Conservation (phyloP, 2,329 filamentous ascomycete genomes). For the Phialophora verrucosa region DNA sequence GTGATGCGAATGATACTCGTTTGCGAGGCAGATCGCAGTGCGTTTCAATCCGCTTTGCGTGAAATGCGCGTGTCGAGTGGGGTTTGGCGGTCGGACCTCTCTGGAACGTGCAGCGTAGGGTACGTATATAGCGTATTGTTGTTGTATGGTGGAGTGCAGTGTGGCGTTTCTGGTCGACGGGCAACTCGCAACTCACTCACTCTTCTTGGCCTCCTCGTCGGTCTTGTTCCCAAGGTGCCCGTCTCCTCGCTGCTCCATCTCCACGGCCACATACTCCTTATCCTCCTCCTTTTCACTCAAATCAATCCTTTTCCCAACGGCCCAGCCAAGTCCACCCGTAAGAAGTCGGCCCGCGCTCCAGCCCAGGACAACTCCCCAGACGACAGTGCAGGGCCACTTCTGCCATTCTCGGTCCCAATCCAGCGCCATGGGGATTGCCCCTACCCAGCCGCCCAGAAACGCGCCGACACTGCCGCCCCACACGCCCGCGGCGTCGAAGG, state of each 20-base stretch:
- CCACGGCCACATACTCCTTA: conserved; percentile 1
- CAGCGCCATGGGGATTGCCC: conserved; percentile 90
- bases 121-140: background rate
- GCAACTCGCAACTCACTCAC: background rate
- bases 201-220: background rate
- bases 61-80: background rate
- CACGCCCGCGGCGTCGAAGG: conserved; percentile 73
- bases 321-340: conserved; percentile 30
- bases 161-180: background rate
- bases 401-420: conserved; percentile 99
- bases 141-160: background rate
- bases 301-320: conserved; percentile 38
- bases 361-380: conserved; percentile 81
- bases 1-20: background rate
- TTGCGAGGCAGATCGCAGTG: background rate
- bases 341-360: conserved; percentile 65
- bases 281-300: conserved; percentile 37
- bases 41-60: background rate
- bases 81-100: background rate
- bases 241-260: background rate
- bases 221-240: background rate
- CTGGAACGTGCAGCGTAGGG: background rate
- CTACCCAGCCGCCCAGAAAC: conserved; percentile 84
- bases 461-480: conserved; percentile 83
- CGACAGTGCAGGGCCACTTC: conserved; percentile 91